Conservation (phyloP, 1,284 basidiomycete genomes). For the Mycena sp. region DNA sequence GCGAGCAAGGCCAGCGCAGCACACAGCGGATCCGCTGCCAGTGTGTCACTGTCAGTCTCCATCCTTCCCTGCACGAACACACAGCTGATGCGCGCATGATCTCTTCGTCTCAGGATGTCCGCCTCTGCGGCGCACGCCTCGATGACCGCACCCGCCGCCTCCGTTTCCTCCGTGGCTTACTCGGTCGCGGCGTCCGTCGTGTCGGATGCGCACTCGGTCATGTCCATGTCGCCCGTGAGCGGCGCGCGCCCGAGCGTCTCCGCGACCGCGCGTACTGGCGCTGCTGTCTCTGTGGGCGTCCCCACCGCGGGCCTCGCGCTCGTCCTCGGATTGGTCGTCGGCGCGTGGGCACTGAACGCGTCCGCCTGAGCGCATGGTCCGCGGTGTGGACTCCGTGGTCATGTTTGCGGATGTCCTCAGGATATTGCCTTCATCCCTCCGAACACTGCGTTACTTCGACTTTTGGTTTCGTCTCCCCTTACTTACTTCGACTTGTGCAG, state of each 20-base stretch:
- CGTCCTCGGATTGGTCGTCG: background rate
- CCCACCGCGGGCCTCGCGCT: background rate
- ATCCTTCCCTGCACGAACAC: background rate
- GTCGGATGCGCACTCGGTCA: background rate
- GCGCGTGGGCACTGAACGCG: too few relatives aligned
- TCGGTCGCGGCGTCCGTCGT: background rate
- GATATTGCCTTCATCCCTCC: too few relatives aligned
- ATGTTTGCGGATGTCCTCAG: too few relatives aligned
- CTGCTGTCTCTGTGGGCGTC: background rate
- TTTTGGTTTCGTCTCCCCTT: too few relatives aligned
- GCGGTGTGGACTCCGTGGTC: too few relatives aligned
- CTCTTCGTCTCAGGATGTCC: background rate
- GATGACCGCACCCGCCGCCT: background rate
- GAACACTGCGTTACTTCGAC: too few relatives aligned
- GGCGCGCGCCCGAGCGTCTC: background rate
- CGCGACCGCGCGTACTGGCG: background rate
- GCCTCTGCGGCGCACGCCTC: background rate
- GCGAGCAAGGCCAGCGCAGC: background rate
- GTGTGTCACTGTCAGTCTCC: background rate
- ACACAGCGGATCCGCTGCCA: background rate
- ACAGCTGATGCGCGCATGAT: background rate
- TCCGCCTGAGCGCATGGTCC: too few relatives aligned
- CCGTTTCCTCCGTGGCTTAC: background rate
- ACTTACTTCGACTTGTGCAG: too few relatives aligned
- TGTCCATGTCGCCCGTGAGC: background rate